Conservation (phyloP, 352 stramenopile genomes). For the Lagenidium sp. region DNA sequence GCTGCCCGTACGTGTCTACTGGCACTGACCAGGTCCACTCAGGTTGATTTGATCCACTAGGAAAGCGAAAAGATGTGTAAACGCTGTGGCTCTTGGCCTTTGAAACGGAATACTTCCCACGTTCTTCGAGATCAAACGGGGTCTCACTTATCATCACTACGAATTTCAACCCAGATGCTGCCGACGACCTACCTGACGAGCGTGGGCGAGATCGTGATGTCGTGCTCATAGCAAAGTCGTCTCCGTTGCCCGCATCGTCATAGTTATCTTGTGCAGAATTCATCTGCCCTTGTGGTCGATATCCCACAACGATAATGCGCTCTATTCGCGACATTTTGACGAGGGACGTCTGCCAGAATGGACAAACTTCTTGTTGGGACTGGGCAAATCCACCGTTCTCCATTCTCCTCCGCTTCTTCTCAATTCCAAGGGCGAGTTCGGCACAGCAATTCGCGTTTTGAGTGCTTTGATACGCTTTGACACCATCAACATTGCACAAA, state of each 20-base stretch:
- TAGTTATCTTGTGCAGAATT: constrained; percentile 4
- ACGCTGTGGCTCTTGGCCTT: constrained; percentile 43
- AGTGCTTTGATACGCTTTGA: constrained; percentile 37
- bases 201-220: constrained; percentile 3
- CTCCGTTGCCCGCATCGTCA: neutral
- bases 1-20: constrained; percentile 43
- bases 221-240: neutral
- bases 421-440: constrained; percentile 27
- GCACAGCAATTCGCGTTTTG: constrained; percentile 48
- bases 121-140: constrained; percentile 48
- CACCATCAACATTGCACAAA: constrained; percentile 24
- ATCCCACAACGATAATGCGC: constrained; percentile 23
- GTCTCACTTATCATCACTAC: constrained; percentile 39
- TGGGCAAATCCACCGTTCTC: constrained; percentile 24
- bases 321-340: constrained; percentile 29
- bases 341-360: constrained; percentile 61
- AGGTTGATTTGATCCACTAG: constrained; percentile 7
- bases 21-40: constrained; percentile 33
- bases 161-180: constrained; percentile 20
- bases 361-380: constrained; percentile 66
- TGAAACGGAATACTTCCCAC: constrained; percentile 50
- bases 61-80: constrained; percentile 26
- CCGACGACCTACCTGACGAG: neutral
- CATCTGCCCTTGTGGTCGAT: constrained; percentile 2
- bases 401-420: constrained; percentile 1